Percentiles rank a stretch among this genome's conserved stretches.
These are phyloP conservation scores for Phytophthora aleatoria DNA, from an alignment of 352 stramenopile genomes.

Conservation along the genomic window DNA sequence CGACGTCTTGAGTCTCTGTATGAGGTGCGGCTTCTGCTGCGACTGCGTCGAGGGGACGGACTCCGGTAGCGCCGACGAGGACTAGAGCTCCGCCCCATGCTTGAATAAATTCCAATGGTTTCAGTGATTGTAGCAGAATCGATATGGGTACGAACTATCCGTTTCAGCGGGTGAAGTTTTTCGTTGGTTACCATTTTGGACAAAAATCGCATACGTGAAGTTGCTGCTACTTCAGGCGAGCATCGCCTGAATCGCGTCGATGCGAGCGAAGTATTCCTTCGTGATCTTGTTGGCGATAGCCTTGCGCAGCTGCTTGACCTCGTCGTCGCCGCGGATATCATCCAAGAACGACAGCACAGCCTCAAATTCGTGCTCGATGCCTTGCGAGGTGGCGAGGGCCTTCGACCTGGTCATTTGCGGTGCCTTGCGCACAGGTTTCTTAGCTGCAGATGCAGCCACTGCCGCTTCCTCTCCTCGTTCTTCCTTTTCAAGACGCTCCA, in stretches of 20 bases:
- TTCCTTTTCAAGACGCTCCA: slow-evolving; percentile 66
- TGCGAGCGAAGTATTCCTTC: slow-evolving; percentile 65
- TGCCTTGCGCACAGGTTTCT: slow-evolving; percentile 6
- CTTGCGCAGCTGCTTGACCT: slow-evolving; percentile 76
- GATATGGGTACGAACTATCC: slow-evolving; percentile 2
- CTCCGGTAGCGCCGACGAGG: slow-evolving; percentile 28
- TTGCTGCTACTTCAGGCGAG: slow-evolving; percentile 20
- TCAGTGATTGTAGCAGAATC: neutral
- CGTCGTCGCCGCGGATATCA: slow-evolving; percentile 64
- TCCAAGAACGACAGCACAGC: slow-evolving; percentile 80
- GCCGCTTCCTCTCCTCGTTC: slow-evolving; percentile 31
- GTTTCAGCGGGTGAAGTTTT: neutral
- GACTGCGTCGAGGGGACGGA: slow-evolving; percentile 32
- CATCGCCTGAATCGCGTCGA: slow-evolving; percentile 59
- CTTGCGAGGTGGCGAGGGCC: slow-evolving; percentile 43
- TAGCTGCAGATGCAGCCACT: neutral
- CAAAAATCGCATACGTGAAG: neutral
- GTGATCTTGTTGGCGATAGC: slow-evolving; percentile 66
- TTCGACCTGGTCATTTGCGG: slow-evolving; percentile 46
- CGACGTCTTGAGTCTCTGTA: slow-evolving; percentile 24
- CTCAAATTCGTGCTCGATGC: slow-evolving; percentile 82
- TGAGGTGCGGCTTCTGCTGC: slow-evolving; percentile 36
- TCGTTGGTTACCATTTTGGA: neutral
- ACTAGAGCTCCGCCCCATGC: slow-evolving; percentile 37
- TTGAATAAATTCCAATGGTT: slow-evolving; percentile 6